Evolutionary conservation across 73 alveolate genomes (phyloP).

Genomic region (Paramecium pentaurelia): DNA sequence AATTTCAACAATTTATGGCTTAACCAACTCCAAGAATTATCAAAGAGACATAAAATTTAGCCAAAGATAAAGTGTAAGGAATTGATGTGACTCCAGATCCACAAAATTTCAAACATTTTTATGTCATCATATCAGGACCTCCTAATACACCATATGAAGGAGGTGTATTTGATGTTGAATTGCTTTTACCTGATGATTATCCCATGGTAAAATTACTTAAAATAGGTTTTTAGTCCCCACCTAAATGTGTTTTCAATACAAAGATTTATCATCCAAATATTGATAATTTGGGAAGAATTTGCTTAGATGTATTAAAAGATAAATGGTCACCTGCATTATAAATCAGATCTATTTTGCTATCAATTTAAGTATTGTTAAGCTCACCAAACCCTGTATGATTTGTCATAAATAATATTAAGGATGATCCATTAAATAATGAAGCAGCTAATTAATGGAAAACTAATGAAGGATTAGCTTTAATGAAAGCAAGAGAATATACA

Average conservation of each 20-base stretch:
- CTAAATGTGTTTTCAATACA: constrained; percentile 89
- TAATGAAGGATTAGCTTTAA: constrained; percentile 81
- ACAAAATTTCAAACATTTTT: constrained; percentile 54
- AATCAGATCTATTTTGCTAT: constrained; percentile 85
- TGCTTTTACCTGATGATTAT: constrained; percentile 86
- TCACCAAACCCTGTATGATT: constrained; percentile 78
- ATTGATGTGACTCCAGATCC: constrained; percentile 59
- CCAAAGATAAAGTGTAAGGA: constrained; percentile 38
- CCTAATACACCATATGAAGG: constrained; percentile 71
- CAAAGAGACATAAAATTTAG: constrained; percentile 19
- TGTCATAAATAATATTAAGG: constrained; percentile 44
- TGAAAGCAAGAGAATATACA: constrained; percentile 88
- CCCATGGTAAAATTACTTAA: constrained; percentile 73
- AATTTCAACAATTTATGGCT: constrained; percentile 46
- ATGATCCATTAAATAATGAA: constrained; percentile 88
- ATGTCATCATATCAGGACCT: constrained; percentile 54
- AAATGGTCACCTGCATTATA: constrained; percentile 96
- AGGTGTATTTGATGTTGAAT: constrained; percentile 82
- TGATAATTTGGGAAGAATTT: constrained; percentile 90
- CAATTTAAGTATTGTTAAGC: constrained; percentile 84
- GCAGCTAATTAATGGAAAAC: constrained; percentile 84
- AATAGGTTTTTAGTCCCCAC: constrained; percentile 66
- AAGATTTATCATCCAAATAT: constrained; percentile 95
- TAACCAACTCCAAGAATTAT: constrained; percentile 63
- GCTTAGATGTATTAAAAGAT: constrained; percentile 87